Evolutionary conservation across 768 basidiomycete species (phyloP), one percentile per base, ranked within the genome.

Genomic region (Auricularia sp.): DNA sequence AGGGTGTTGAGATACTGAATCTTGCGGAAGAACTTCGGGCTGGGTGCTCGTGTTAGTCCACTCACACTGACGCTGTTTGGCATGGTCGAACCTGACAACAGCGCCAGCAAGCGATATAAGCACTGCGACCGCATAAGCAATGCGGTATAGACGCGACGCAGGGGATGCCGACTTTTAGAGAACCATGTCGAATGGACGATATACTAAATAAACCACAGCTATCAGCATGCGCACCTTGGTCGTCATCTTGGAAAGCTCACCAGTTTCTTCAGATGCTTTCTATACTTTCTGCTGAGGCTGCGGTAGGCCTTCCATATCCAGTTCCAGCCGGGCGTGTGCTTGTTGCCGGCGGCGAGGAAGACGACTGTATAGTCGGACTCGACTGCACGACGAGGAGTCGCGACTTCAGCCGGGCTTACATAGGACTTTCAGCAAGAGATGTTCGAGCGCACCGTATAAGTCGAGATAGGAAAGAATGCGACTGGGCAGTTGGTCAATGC

Each of bases 271-370:
- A 94, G 74, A 71, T 94, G 92, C 78, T 94, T 94, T 63, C 92
- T 82, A 71, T 92, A 94, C 73, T 91, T 92, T 63, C 89, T 80
- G 71, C 81, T 90, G 56, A 89, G 70, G 70, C 87, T 88, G 29
- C 90, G 81, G 73, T 93, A 93, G 0, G 90, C 89, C 71, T 90
- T 92, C 92, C 92, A 94, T 10, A 94, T 82, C 92, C 92, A 94
- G 68, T 86, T 90, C 90, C 90, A 93, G 33, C 83, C 82, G 4
- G 92, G 92, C 2, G 85, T 82, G 75, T 92, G 79, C 67, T 78
- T 79, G 6, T 84, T 84, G 33, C 90, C 92, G 1, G 92, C 88
- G 34, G 92, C 90, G 68, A 94, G 89, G 75, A 93, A 92, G 3
- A 93, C 83, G 24, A 94, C 86, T 2, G 89, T 88, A 70, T 94